Base-by-base conservation (phyloP, 2,329 filamentous ascomycete species). In the Phialophora expanda region DNA sequence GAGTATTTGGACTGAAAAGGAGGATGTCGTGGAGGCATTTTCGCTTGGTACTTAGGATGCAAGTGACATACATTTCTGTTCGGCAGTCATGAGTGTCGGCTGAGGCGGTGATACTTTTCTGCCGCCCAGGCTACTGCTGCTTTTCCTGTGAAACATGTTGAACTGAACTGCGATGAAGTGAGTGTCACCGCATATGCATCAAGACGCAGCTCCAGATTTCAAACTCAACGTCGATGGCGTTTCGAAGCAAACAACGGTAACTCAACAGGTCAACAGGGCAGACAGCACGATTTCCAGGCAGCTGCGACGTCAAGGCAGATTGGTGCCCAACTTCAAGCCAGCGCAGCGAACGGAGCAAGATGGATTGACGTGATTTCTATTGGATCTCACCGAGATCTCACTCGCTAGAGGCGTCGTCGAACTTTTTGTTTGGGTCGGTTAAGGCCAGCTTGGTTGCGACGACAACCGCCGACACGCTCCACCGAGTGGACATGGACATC, bases 51-150 rank as follows among this genome's bases (percentile, higher is more conserved):
- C 28, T 34, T 26, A 48, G 55, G 24, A 57, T 57, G 46, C 56
- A 34, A 41, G 50, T 61, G 67, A 74, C 79, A 75, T 73, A 82
- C 80, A 79, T 69, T 82, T 76, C 72, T 82, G 80, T 66, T 81
- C 76, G 66, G 77, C 75, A 58, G 76, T 78, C 80, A 82, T 82
- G 71, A 78, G 80, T 56, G 78, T 78, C 56, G 80, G 80, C 26
- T 79, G 77, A 20, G 80, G 79, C 64, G 80, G 80, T 65, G 80
- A 80, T 65, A 80, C 77, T 75, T 81, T 82, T 70, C 80, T 77
- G 60, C 78, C 72, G 67, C 74, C 76, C 56, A 75, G 66, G 67
- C 75, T 26, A 28, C 24, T 26, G 48, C 48, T 78, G 66, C 75
- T 66, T 61, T 61, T 66, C 56, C 66, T 74, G 71, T 80, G 78